Base-by-base conservation (phyloP, 345 rosid species). In the Cardiospermum halicacabum region DNA sequence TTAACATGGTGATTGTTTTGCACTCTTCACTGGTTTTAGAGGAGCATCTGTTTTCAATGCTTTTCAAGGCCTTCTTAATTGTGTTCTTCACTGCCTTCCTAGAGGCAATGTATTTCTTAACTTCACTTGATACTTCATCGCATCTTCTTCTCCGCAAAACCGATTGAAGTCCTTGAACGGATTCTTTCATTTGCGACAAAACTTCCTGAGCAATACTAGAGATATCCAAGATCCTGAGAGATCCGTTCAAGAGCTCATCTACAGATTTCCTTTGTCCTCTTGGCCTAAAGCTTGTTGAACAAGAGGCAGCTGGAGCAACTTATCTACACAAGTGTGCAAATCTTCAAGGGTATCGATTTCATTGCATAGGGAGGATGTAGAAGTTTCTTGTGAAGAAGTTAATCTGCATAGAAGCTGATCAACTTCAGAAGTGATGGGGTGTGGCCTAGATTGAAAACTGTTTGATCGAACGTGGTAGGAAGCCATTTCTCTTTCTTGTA, bases 401-500 rank as follows among this genome's bases (percentile, higher is more conserved):
- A 80, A 58, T 55, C 71, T 72, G 39, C 56, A 50, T 57, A 80
- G 40, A 2, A 75, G 76, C 59, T 77, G 80, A 30, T 75, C 64
- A 10, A 82, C 40, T 48, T 78, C 30, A 34, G 84, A 68, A 6
- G 61, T 43, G 13, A 78, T 42, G 28, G 81, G 82, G 64, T 85
- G 85, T 34, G 72, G 69, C 37, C 69, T 75, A 3, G 75, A 67
- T 12, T 81, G 87, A 50, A 71, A 68, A 64, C 84, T 80, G 67
- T 77, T 75, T 2, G 89, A 84, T 2, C 89, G 74, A 62, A 63
- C 11, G 54, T 82, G 90, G 69, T 10, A 73, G n/a, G n/a, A n/a
- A 58, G 49, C 63, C 32, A 58, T 58, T 58, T 24, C 13, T 15
- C 8, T 47, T 1, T 6, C 10, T 0, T 43, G 5, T 43, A 43